Conservation (phyloP, 2,329 filamentous ascomycete species). For the Cryphonectria japonica region DNA sequence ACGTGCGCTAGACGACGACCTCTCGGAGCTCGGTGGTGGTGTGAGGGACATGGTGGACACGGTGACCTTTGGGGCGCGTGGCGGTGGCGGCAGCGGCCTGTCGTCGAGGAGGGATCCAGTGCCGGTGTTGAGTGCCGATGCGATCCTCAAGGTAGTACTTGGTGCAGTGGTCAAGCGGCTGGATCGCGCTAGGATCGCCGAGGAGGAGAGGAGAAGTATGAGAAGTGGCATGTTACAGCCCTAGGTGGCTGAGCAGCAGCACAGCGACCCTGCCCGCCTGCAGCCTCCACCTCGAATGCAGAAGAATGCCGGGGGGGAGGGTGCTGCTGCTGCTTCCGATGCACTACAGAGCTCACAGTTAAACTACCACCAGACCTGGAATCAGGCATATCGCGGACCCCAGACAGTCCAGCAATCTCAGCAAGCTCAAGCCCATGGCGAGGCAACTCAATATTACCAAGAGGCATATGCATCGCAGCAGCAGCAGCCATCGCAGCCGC, state of each 20-base stretch:
- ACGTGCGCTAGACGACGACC: slow-evolving; percentile 73
- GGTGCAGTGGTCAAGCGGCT: slow-evolving; percentile 73
- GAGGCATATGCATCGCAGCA: neutral
- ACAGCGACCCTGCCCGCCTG: neutral
- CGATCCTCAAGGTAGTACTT: slow-evolving; percentile 80
- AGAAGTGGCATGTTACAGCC: slow-evolving; percentile 23
- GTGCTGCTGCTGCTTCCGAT: too few relatives aligned
- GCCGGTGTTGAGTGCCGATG: slow-evolving; percentile 63
- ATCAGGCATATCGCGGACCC: too few relatives aligned
- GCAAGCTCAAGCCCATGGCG: neutral
- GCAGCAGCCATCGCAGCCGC: neutral
- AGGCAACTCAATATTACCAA: neutral
- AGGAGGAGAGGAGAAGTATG: slow-evolving; percentile 27
- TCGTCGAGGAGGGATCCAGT: neutral
- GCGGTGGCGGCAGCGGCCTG: slow-evolving; percentile 44
- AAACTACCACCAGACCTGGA: too few relatives aligned
- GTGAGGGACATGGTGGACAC: slow-evolving; percentile 92
- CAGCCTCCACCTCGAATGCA: too few relatives aligned
- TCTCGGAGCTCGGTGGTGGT: slow-evolving; percentile 56
- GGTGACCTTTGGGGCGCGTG: slow-evolving; percentile 64
- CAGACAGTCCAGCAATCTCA: neutral
- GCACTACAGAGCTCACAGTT: too few relatives aligned
- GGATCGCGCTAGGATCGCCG: slow-evolving; percentile 50
- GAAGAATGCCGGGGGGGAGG: too few relatives aligned
- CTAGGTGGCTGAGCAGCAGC: slow-evolving; percentile 12